Conservation (phyloP, 1,139 yeast genomes). For the Scheffersomyces lignicola region DNA sequence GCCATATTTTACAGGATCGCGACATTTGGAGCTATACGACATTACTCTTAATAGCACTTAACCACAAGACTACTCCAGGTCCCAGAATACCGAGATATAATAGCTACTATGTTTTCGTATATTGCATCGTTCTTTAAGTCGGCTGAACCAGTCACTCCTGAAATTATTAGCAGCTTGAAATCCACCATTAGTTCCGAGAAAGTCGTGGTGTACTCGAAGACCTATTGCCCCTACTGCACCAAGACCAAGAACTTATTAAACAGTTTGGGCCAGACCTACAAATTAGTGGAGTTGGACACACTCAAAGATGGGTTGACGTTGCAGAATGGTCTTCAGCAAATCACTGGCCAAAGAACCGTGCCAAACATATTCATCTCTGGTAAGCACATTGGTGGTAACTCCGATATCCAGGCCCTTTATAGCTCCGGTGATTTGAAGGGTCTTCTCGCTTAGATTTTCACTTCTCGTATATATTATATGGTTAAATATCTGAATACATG, state of each 20-base stretch:
- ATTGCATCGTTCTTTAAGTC: slow-evolving; percentile 16
- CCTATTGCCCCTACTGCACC: slow-evolving; percentile 32
- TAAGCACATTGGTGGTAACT: slow-evolving; percentile 87
- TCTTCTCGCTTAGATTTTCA: slow-evolving; percentile 12
- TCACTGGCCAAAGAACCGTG: slow-evolving; percentile 85
- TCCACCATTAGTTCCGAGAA: slow-evolving; percentile 17
- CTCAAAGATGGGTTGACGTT: slow-evolving; percentile 30
- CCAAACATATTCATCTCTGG: slow-evolving; percentile 85
- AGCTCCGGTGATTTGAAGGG: slow-evolving; percentile 15
- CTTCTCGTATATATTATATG: no score
- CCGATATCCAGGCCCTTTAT: slow-evolving; percentile 65
- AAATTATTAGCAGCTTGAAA: slow-evolving; percentile 18
- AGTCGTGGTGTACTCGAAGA: slow-evolving; percentile 21
- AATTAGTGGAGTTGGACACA: slow-evolving; percentile 25
- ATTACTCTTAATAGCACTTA: no score
- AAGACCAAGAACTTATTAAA: slow-evolving; percentile 22
- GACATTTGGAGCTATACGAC: no score
- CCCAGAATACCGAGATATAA: no score
- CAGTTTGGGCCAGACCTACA: slow-evolving; percentile 15
- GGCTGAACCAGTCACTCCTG: slow-evolving; percentile 18
- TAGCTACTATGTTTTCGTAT: slow-evolving; percentile 18
- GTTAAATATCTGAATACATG: no score
- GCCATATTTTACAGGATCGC: no score
- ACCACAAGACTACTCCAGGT: no score
- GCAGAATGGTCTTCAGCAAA: slow-evolving; percentile 66